Base-by-base conservation (phyloP, 345 rosid genomes). In the Camelina neglecta region DNA sequence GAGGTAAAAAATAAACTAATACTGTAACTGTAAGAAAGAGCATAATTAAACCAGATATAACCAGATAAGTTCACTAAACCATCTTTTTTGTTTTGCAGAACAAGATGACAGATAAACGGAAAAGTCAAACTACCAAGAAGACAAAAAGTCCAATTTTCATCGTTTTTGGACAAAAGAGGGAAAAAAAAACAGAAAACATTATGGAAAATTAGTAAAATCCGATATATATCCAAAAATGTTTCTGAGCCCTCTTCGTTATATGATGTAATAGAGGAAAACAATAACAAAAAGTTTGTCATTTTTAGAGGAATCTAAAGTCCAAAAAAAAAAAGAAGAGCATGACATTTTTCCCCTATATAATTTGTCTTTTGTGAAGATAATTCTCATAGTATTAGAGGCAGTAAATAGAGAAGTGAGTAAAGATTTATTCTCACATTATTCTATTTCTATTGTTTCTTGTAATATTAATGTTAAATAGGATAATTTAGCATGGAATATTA, bases 1-100 rank as follows among this genome's bases (percentile, higher is more conserved):
- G 68, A 60, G 91, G 90, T 85, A 79, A 44, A 18, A 29, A 75
- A 48, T 15, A 16, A 57, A 65, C 33, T 26, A 11, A 48, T 26
- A 18, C 18, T 18, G 18, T 24, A 23, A 50, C 21, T 18, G 18
- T 18, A 18, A 18, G 18, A 18, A 6, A 23, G 2, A 42, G 2
- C 53, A 16, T 62, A 41, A 39, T 9, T 39, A 10, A 75, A 68
- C 74, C 64, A 8, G 21, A 45, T 56, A 26, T 45, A 48, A 49
- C 41, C 38, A 58, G 7, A 50, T 63, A 2, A 33, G 35, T 76
- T 61, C 18, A 8, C 13, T 60, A 54, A 50, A 45, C 38, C 59
- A 38, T 59, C 7, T 71, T 49, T 42, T 61, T 51, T 42, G 33
- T 3, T 26, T 66, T 57, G 50, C 36, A 72, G 77, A 59, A 20